Percentiles rank a stretch among this genome's conserved stretches.
Conservation (phyloP, 441 rosid species). For the Euphorbia celastroides region DNA sequence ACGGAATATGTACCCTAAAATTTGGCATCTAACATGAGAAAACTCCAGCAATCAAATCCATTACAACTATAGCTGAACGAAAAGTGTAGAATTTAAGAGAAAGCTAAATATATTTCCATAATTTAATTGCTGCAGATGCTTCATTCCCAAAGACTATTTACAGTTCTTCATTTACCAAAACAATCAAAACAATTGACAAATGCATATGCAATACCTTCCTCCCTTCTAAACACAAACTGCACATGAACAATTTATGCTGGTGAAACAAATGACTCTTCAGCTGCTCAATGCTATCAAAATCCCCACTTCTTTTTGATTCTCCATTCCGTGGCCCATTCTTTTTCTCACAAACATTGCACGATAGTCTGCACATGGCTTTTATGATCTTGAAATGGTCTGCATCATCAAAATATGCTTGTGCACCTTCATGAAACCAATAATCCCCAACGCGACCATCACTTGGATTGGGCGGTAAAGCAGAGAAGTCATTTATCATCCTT, state of each 20-base stretch:
- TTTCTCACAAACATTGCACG: constrained; percentile 65
- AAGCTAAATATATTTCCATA: not conserved
- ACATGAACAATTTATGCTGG: constrained; percentile 60
- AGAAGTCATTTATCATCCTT: constrained; percentile 63
- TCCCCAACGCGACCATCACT: constrained; percentile 60
- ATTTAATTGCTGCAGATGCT: not conserved
- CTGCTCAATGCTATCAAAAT: constrained; percentile 67
- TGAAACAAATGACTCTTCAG: constrained; percentile 71
- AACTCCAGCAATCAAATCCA: constrained; percentile 3
- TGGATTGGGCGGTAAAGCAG: constrained; percentile 49
- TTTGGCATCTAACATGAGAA: not conserved
- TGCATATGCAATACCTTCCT: constrained; percentile 46
- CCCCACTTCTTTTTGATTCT: constrained; percentile 40
- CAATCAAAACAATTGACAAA: not conserved
- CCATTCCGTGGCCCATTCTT: constrained; percentile 44
- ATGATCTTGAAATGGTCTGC: constrained; percentile 70
- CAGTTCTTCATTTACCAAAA: not conserved
- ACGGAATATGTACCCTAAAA: not conserved
- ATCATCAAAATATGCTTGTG: constrained; percentile 75
- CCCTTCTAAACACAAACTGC: constrained; percentile 76
- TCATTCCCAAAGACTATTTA: too few species aligned
- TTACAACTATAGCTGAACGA: not conserved
- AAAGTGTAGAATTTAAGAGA: not conserved
- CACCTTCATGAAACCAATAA: constrained; percentile 68
- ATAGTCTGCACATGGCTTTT: constrained; percentile 82